These are phyloP conservation scores for Cytospora chrysosperma DNA, from an alignment of 2,329 filamentous ascomycete genomes.

Conservation along the genomic window DNA sequence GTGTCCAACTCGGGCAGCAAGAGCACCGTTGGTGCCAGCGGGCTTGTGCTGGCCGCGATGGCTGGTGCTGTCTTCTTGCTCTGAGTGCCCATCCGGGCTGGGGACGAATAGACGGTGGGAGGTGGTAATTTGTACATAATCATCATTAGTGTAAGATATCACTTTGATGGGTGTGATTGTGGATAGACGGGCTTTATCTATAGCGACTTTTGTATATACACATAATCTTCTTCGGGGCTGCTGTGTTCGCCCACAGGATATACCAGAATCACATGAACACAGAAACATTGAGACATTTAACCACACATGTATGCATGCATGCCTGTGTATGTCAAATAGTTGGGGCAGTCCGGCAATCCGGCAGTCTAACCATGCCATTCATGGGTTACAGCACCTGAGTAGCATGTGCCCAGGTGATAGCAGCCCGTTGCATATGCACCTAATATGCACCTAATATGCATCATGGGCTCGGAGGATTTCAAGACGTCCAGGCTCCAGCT, in stretches of 20 bases:
- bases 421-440: no score
- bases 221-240: neutral
- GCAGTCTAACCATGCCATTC: no score
- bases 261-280: neutral
- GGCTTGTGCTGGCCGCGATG: constrained; percentile 18
- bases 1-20: constrained; percentile 18
- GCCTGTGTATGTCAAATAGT: no score
- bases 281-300: neutral
- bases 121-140: neutral
- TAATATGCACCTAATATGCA: no score
- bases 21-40: constrained; percentile 6
- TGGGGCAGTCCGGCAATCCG: no score
- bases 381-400: no score
- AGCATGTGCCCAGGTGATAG: no score
- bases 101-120: neutral
- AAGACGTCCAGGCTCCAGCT: no score
- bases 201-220: neutral
- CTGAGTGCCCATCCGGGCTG: neutral
- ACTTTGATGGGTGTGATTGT: neutral
- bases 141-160: neutral
- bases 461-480: no score
- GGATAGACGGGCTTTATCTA: neutral
- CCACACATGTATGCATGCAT: no score
- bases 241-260: no score
- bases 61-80: constrained; percentile 19